Conservation (phyloP, 2,329 filamentous ascomycete species). For the Cercospora sp. region DNA sequence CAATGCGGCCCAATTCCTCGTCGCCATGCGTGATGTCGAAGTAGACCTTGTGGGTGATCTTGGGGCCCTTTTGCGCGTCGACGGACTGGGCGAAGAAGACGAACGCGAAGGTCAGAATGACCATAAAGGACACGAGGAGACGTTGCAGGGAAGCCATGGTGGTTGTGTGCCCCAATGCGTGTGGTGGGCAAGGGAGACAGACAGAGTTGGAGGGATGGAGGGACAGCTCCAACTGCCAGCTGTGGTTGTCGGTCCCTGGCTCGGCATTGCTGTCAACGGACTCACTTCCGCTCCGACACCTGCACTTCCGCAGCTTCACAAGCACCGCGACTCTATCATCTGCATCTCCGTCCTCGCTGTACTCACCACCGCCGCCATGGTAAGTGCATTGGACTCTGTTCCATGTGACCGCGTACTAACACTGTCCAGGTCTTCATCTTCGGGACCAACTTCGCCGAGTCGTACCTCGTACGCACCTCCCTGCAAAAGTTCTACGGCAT, state of each 20-base stretch:
- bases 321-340: neutral
- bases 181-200: conserved; percentile 6
- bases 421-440: conserved; percentile 62
- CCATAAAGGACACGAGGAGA: conserved; percentile 68
- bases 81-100: conserved; percentile 73
- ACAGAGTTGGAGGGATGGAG: neutral
- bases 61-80: conserved; percentile 75
- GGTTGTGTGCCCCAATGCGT: conserved; percentile 27
- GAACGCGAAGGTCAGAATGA: conserved; percentile 74
- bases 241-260: conserved; percentile 6
- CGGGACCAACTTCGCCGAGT: conserved; percentile 81
- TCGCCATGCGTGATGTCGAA: conserved; percentile 81
- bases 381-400: neutral
- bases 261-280: conserved; percentile 1
- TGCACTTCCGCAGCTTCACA: conserved; percentile 8
- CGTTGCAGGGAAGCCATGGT: conserved; percentile 75
- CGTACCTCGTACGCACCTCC: conserved; percentile 67
- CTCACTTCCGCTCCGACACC: neutral
- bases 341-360: neutral
- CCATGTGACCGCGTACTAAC: neutral
- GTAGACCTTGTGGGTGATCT: conserved; percentile 60
- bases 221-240: conserved; percentile 12
- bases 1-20: conserved; percentile 70
- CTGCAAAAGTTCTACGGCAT: conserved; percentile 87
- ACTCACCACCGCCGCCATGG: conserved; percentile 17